phyloP scores from a whole-genome alignment of 176 grass and related monocot species.

The Metroxylon sagu region DNA sequence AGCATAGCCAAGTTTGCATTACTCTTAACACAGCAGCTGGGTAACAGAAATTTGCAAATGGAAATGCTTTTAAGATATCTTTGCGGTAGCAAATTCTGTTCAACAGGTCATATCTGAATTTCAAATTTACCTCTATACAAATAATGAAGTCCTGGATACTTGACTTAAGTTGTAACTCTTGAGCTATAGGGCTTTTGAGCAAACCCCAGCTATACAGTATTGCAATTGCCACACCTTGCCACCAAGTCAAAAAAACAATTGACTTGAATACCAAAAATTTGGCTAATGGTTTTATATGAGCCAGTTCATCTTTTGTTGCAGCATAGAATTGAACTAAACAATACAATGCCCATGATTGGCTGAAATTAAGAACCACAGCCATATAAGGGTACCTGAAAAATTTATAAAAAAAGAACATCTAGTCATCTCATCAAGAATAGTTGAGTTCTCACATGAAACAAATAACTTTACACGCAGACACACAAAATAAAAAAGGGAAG shows the following conservation, averaged over 20 bases:
- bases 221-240: slow-evolving; percentile 85
- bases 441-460: too few relatives aligned
- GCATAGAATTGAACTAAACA: slow-evolving; percentile 90
- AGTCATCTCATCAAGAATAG: not conserved
- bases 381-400: slow-evolving; percentile 86
- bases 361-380: slow-evolving; percentile 84
- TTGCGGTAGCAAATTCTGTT: too few relatives aligned
- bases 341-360: slow-evolving; percentile 95
- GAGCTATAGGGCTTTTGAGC: slow-evolving; percentile 61
- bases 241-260: slow-evolving; percentile 99
- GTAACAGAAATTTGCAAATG: too few relatives aligned
- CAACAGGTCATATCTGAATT: slow-evolving; percentile 11
- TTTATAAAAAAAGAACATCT: slow-evolving; percentile 11
- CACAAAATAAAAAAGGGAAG: too few relatives aligned
- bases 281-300: slow-evolving; percentile 86
- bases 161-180: slow-evolving; percentile 85
- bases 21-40: too few relatives aligned
- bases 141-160: slow-evolving; percentile 97
- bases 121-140: slow-evolving; percentile 79
- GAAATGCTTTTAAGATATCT: too few relatives aligned
- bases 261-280: slow-evolving; percentile 95
- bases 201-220: slow-evolving; percentile 73
- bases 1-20: too few relatives aligned
- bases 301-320: slow-evolving; percentile 83
- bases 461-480: not conserved